A percentile compares a stretch with the other conserved stretches of the same genome.
These are phyloP conservation scores for Aspergillus brasiliensis DNA, from an alignment of 2,329 filamentous ascomycete genomes.

Conservation along the genomic window DNA sequence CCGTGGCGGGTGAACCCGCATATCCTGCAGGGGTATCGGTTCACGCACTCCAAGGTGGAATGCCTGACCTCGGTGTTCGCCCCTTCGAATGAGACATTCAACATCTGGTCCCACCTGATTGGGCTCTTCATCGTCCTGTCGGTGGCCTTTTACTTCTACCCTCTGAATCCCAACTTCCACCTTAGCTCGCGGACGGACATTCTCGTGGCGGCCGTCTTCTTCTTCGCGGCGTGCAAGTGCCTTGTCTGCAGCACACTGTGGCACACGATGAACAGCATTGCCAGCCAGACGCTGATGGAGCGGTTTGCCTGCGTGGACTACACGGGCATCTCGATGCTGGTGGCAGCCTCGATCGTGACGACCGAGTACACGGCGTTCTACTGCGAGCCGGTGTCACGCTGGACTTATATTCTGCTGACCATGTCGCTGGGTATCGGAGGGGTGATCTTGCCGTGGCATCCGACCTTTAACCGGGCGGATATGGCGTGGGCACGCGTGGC, in stretches of 20 bases:
- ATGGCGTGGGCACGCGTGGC: slow-evolving; percentile 91
- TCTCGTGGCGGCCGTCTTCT: slow-evolving; percentile 89
- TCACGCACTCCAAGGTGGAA: slow-evolving; percentile 86
- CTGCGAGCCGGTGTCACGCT: slow-evolving; percentile 86
- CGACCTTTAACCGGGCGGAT: slow-evolving; percentile 86
- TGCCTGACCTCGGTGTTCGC: slow-evolving; percentile 82
- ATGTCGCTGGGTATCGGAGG: slow-evolving; percentile 80
- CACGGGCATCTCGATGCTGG: slow-evolving; percentile 91
- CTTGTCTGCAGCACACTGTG: slow-evolving; percentile 93
- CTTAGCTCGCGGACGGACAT: slow-evolving; percentile 86
- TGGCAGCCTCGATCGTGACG: slow-evolving; percentile 92
- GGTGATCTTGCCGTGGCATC: slow-evolving; percentile 93
- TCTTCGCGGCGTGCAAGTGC: slow-evolving; percentile 93
- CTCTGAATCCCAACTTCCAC: slow-evolving; percentile 80
- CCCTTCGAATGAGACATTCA: slow-evolving; percentile 90
- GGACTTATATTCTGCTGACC: slow-evolving; percentile 81
- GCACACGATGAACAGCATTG: slow-evolving; percentile 99
- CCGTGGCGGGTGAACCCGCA: slow-evolving; percentile 96
- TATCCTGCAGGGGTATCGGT: slow-evolving; percentile 88
- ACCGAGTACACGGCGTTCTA: slow-evolving; percentile 99
- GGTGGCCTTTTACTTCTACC: slow-evolving; percentile 95
- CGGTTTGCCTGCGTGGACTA: slow-evolving; percentile 98
- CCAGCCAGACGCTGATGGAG: slow-evolving; percentile 84
- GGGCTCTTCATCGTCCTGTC: slow-evolving; percentile 85
- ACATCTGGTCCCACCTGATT: slow-evolving; percentile 95